Base-by-base conservation (phyloP, 805 yeast genomes). In the Jamesozyma lodderae region DNA sequence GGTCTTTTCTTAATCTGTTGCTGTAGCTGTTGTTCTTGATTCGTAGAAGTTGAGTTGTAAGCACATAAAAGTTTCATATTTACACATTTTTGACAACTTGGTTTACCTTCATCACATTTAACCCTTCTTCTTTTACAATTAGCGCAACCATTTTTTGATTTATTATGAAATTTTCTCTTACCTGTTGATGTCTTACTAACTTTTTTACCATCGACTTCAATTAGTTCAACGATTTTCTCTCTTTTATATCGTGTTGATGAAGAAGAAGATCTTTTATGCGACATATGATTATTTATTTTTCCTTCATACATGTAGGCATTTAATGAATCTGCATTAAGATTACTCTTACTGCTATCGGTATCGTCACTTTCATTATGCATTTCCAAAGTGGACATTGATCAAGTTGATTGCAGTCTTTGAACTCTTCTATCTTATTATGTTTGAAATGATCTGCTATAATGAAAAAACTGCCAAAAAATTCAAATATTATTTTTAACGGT, bases 51-150 rank as follows among this genome's bases (percentile, higher is more conserved):
- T 51, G 50, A 2, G 55, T 50, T 1, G 63, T 82, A 87, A 3
- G 81, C 72, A 62, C 97, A 88, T 19, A 73, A 79, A 26, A 88
- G 67, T 19, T 82, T 80, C 77, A 88, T 75, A 45, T 87, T 77
- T 36, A 68, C 62, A 62, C 97, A 88, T 60, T 86, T 86, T 19
- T 66, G 66, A 58, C 97, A 88, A 8, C 65, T 55, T 1, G 96
- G 96, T 42, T 77, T 81, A 1, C 67, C 64, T 59, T 90, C 96
- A 58, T 88, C 96, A 66, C 97, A 88, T 55, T 88, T 88, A 29
- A 90, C 96, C 34, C 96, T 67, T 49, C 96, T 72, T 44, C 75
- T 72, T 55, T 88, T 88, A 61, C 97, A 88, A 2, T 94, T 82
- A 29, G 78, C 73, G 62, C 97, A 88, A 0, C 97, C 97, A 40